A percentile compares a stretch with the other conserved stretches of the same genome.
Evolutionary conservation across 2,329 filamentous ascomycete genomes (phyloP).

Genomic region (Pseudogymnoascus sp.): DNA sequence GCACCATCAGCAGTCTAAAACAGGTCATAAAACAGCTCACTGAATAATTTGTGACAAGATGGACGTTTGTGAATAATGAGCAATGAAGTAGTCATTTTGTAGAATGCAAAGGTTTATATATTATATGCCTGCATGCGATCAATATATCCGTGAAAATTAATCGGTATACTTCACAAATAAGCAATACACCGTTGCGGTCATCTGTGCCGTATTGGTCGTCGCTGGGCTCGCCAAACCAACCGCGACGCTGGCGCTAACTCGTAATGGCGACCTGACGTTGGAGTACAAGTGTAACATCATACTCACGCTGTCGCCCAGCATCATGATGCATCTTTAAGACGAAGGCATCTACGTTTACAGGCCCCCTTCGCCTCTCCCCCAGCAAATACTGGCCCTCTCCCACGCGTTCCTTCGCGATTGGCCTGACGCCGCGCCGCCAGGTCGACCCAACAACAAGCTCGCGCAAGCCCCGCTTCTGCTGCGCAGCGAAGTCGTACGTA

Average conservation of each 20-base stretch:
- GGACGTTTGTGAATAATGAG: not conserved
- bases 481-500: constrained; percentile 9
- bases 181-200: not conserved
- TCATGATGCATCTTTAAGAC: constrained; percentile 25
- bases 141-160: not conserved
- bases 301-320: constrained; percentile 3
- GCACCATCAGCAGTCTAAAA: not conserved
- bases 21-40: not conserved
- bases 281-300: constrained; percentile 7
- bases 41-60: not conserved
- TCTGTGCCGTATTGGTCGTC: not conserved
- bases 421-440: constrained; percentile 12
- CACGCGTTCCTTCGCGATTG: constrained; percentile 21
- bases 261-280: constrained; percentile 8
- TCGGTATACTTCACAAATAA: not conserved
- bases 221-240: constrained; percentile 6
- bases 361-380: constrained; percentile 22
- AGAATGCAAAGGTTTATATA: not conserved
- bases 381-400: constrained; percentile 17
- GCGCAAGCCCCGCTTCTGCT: constrained; percentile 7
- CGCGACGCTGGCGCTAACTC: constrained; percentile 8
- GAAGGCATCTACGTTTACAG: constrained; percentile 16
- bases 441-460: constrained; percentile 8
- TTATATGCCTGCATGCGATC: not conserved
- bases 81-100: constrained; percentile 1